Conservation (phyloP, 108 stramenopile genomes). For the Hondaea fermentalgiana region DNA sequence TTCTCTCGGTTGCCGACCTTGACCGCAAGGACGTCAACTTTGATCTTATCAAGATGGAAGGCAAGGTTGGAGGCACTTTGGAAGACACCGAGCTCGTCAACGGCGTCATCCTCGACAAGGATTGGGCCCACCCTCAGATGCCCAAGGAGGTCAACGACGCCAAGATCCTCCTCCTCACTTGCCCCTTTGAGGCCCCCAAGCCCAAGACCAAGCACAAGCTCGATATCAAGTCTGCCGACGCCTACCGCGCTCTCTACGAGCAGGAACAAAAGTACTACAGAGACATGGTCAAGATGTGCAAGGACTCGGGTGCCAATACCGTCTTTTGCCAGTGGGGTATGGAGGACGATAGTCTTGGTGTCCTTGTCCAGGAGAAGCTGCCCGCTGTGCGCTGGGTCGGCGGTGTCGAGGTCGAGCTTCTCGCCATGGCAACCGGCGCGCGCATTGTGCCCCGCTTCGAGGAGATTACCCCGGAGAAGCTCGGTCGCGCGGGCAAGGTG, state of each 20-base stretch:
- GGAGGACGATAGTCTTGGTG: constrained; percentile 97
- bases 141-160: constrained; percentile 77
- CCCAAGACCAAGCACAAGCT: constrained; percentile 99
- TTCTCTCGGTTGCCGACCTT: constrained; percentile 86
- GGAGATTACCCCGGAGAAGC: constrained; percentile 83
- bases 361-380: constrained; percentile 80
- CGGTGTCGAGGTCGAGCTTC: constrained; percentile 97
- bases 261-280: constrained; percentile 93
- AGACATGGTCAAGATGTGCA: constrained; percentile 93
- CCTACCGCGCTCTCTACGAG: constrained; percentile 81
- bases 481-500: constrained; percentile 81
- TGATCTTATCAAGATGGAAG: constrained; percentile 98
- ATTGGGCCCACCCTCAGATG: constrained; percentile 96
- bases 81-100: constrained; percentile 92
- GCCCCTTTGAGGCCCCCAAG: constrained; percentile 98
- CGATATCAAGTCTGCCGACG: constrained; percentile 87
- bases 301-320: constrained; percentile 90
- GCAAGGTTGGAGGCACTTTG: constrained; percentile 92
- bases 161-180: constrained; percentile 89
- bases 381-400: constrained; percentile 95
- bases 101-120: constrained; percentile 97
- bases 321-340: constrained; percentile 98
- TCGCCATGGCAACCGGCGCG: constrained; percentile 99
- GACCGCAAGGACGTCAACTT: constrained; percentile 96
- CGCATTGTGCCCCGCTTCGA: constrained; percentile 92